Percentiles rank a stretch among this genome's conserved stretches.
These are phyloP conservation scores for Lentinula detonsa DNA, from an alignment of 768 basidiomycete genomes.

Conservation along the genomic window DNA sequence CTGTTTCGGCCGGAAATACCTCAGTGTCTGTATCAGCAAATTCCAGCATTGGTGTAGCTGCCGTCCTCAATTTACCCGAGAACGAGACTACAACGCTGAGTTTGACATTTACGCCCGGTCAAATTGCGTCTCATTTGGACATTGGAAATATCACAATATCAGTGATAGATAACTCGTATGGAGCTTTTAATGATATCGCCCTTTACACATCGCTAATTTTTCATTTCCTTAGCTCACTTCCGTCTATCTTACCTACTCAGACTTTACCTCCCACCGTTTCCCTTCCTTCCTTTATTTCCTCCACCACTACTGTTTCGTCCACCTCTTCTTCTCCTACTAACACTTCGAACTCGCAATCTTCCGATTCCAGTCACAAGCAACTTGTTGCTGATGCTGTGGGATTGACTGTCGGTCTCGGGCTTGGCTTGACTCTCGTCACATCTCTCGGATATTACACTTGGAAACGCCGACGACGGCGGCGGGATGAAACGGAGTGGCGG, in stretches of 20 bases:
- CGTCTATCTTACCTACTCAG: conserved; percentile 2
- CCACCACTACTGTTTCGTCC: neutral
- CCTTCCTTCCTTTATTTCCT: conserved; percentile 1
- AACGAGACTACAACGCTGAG: conserved; percentile 33
- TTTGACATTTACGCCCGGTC: conserved; percentile 29
- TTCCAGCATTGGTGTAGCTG: conserved; percentile 31
- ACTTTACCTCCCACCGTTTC: conserved; percentile 5
- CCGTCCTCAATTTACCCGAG: conserved; percentile 33
- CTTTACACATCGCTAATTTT: neutral
- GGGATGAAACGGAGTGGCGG: neutral
- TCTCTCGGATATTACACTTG: conserved; percentile 19
- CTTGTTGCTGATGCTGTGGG: conserved; percentile 25
- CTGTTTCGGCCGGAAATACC: conserved; percentile 32
- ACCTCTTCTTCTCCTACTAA: neutral
- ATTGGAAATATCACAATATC: conserved; percentile 30
- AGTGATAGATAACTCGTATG: conserved; percentile 32
- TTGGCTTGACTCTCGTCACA: conserved; percentile 24
- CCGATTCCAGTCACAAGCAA: neutral
- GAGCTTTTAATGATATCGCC: neutral
- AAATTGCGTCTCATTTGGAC: conserved; percentile 25
- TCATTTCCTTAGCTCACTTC: neutral
- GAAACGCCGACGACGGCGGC: conserved; percentile 18
- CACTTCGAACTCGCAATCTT: neutral
- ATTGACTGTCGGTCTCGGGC: conserved; percentile 26
- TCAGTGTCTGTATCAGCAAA: conserved; percentile 30